Conservation (phyloP, 495 filamentous ascomycete species). For the Aspergillus baeticus region DNA sequence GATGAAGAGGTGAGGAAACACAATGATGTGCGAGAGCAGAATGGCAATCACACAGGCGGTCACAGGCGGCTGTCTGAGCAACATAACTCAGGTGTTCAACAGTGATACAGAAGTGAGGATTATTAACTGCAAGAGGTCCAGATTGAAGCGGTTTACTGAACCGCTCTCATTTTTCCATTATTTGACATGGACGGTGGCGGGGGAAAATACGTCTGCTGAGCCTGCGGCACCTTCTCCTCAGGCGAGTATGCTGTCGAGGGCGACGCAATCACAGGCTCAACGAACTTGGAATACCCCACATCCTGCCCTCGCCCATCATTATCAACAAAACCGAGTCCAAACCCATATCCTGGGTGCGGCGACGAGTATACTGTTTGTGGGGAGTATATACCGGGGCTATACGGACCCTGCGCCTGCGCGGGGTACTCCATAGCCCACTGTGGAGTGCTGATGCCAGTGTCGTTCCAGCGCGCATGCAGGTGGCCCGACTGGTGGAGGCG, state of each 20-base stretch:
- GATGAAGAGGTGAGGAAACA: too few relatives aligned
- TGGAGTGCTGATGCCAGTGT: constrained; percentile 13
- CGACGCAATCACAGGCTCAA: constrained; percentile 12
- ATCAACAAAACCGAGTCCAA: constrained; percentile 28
- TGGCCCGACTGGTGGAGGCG: constrained; percentile 6
- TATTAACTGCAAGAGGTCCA: background rate
- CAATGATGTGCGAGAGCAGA: too few relatives aligned
- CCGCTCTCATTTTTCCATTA: constrained; percentile 2
- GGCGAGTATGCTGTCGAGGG: constrained; percentile 11
- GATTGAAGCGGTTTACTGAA: background rate
- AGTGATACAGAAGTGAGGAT: too few relatives aligned
- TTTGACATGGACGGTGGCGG: background rate
- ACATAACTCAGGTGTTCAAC: background rate
- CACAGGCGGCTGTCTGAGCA: too few relatives aligned
- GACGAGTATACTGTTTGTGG: constrained; percentile 1
- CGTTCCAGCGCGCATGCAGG: constrained; percentile 14
- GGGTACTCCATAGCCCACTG: constrained; percentile 17
- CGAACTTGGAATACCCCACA: constrained; percentile 15
- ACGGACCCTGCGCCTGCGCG: constrained; percentile 16
- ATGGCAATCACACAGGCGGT: too few relatives aligned
- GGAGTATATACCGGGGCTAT: constrained; percentile 4
- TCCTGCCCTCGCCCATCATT: constrained; percentile 24
- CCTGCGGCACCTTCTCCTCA: constrained; percentile 13
- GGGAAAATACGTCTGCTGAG: constrained; percentile 6
- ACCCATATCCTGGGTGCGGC: constrained; percentile 3